phyloP scores from a whole-genome alignment of 305 asterid species.

The Vinca major region DNA sequence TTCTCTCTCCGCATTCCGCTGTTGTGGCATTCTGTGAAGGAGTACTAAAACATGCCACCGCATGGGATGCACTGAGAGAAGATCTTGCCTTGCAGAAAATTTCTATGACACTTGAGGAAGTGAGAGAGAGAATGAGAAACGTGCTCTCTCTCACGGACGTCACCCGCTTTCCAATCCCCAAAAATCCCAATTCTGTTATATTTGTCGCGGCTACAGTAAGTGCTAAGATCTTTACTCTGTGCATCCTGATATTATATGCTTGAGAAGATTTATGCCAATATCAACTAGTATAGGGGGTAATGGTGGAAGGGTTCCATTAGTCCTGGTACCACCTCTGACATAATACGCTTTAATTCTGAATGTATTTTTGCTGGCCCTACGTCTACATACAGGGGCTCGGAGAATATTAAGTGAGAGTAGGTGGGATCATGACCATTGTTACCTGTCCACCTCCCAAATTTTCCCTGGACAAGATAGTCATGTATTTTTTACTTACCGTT shows the following conservation, averaged over 20 bases:
- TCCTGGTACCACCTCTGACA: no score
- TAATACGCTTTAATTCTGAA: no score
- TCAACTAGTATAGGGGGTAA: background rate
- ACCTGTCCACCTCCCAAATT: background rate
- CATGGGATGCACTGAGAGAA: conserved; percentile 90
- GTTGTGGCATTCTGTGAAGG: conserved; percentile 97
- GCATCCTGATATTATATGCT: conserved; percentile 2
- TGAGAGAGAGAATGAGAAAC: conserved; percentile 71
- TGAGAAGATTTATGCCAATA: background rate
- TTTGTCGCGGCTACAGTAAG: conserved; percentile 93
- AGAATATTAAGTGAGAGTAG: no score
- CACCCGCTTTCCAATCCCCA: conserved; percentile 89
- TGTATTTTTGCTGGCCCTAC: no score
- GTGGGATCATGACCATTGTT: no score
- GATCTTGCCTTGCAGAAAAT: conserved; percentile 52
- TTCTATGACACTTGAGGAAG: conserved; percentile 67
- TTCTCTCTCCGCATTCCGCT: conserved; percentile 98
- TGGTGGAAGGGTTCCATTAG: no score
- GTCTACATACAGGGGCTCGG: no score
- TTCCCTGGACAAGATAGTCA: background rate
- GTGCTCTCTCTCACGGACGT: conserved; percentile 92
- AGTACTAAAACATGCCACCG: conserved; percentile 88
- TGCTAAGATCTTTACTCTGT: conserved; percentile 14
- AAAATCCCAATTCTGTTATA: conserved; percentile 73
- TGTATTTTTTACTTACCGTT: background rate